Percentiles rank a stretch among this genome's conserved stretches.
Evolutionary conservation across 2,329 filamentous ascomycete genomes (phyloP).

Genomic region (Ophiognomonia clavigignenti-juglandacearum): DNA sequence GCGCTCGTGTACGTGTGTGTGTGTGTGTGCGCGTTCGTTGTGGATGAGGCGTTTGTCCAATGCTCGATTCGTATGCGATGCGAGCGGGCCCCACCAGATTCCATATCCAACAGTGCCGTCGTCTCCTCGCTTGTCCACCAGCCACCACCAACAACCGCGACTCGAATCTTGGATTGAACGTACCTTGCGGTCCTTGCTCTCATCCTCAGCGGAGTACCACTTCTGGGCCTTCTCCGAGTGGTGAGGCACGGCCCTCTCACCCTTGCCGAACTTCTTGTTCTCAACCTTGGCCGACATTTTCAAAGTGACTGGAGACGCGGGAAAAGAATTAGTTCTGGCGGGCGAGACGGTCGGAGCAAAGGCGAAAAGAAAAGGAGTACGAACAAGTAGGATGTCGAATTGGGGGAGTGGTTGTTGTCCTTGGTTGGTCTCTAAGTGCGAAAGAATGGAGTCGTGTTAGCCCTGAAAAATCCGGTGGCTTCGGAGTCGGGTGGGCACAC

Average conservation of each 20-base stretch:
- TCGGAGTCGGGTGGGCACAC: slow-evolving; percentile 1
- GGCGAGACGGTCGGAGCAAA: not conserved
- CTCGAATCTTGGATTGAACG: slow-evolving; percentile 40
- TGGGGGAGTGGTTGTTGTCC: slow-evolving; percentile 16
- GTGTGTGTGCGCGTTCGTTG: not conserved
- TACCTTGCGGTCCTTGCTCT: slow-evolving; percentile 88
- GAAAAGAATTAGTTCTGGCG: slow-evolving; percentile 6
- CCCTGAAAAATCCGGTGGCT: slow-evolving; percentile 2
- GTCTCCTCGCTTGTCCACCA: not conserved
- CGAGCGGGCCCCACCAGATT: not conserved
- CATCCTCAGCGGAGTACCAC: slow-evolving; percentile 97
- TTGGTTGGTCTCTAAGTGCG: slow-evolving; percentile 6
- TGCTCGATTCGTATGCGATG: not conserved
- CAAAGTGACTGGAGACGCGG: slow-evolving; percentile 33
- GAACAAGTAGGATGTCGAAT: slow-evolving; percentile 10
- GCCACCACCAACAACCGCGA: not conserved
- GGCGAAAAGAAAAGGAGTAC: slow-evolving; percentile 9
- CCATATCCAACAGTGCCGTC: not conserved
- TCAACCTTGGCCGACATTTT: slow-evolving; percentile 68
- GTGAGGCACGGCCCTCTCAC: slow-evolving; percentile 85
- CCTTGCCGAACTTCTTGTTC: slow-evolving; percentile 97
- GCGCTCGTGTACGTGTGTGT: not conserved
- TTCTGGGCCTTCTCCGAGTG: slow-evolving; percentile 90
- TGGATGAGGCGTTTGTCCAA: not conserved
- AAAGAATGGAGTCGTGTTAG: slow-evolving; percentile 7